phyloP scores from a whole-genome alignment of 129 eudicot species.

The Sambucus nigra region DNA sequence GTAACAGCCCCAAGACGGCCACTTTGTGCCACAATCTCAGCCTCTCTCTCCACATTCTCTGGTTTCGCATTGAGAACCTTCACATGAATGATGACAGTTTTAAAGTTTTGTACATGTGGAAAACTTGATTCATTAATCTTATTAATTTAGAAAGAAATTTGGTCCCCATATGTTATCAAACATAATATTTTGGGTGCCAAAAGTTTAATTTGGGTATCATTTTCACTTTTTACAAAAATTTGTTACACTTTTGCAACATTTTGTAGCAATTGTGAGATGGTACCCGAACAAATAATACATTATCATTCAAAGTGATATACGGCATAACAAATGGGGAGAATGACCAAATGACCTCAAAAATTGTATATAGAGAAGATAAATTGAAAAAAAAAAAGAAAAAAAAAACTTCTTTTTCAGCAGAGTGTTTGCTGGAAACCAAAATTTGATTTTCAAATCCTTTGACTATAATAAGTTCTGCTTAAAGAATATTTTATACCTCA shows the following conservation, averaged over 20 bases:
- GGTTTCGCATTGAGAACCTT: conserved; percentile 98
- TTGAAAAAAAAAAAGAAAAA: background rate
- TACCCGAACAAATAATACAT: too few species aligned
- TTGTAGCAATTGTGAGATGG: too few species aligned
- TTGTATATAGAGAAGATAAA: too few species aligned
- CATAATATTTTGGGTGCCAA: too few species aligned
- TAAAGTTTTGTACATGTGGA: background rate
- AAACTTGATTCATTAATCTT: background rate
- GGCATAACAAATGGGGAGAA: too few species aligned
- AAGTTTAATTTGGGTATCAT: too few species aligned
- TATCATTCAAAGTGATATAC: too few species aligned
- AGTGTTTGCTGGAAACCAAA: too few species aligned
- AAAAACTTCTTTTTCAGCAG: background rate
- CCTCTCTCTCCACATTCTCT: conserved; percentile 99
- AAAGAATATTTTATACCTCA: conserved; percentile 14
- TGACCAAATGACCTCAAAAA: too few species aligned
- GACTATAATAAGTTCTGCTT: background rate
- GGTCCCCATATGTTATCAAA: background rate
- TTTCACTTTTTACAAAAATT: too few species aligned
- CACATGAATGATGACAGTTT: conserved; percentile 7
- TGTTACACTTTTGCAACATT: too few species aligned
- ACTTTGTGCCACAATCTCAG: conserved; percentile 99
- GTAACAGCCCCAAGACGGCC: conserved; percentile 98
- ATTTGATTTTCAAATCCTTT: background rate
- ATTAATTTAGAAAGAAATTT: background rate